Evolutionary conservation across 164 flowering plant genomes (phyloP), one percentile per base, ranked within the genome.

Genomic region (Platanus orientalis): DNA sequence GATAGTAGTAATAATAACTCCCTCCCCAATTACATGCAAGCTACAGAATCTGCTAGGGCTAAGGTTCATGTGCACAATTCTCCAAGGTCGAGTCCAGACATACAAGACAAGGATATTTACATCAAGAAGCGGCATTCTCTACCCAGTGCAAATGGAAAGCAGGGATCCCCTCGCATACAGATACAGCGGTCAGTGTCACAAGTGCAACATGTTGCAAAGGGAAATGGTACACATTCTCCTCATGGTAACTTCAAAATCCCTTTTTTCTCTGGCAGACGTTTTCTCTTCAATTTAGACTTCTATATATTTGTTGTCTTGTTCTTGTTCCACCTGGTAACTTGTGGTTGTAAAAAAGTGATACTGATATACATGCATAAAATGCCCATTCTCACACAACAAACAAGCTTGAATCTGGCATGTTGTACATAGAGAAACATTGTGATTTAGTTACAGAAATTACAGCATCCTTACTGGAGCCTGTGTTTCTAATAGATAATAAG

Each of bases 41-140:
- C 92, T n/a, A 94, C 98, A 54, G 79, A 94, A 72, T 94, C 98
- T 58, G 97, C 96, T 42, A 87, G 78, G 74, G 98, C 98, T 36
- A 94, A 94, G 83, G 77, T 83, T 17, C 40, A 78, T 39, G 69
- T 83, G 2, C 73, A 69, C 71, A 72, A 55, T 71, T 94, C 98
- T 58, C 98, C 96, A 4, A 84, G 83, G 66, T 83, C 93, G 45
- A 89, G 93, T 54, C 98, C 98, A 21, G 97, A 91, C 71, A 75
- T 84, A 61, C 88, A 76, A 30, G 96, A 89, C 56, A 82, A 78
- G 72, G 96, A 89, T 4, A 32, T 59, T n/a, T 69, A 73, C 71
- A 20, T 78, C 55, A 91, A 81, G 71, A 91, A 89, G 75, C 81
- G 97, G 28, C 95, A 82, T 66, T 89, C 95, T 29, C 66, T 86